Percentiles rank a stretch among this genome's conserved stretches.
phyloP scores from a whole-genome alignment of 106 monocot genomes.

The Dactylorhiza incarnata region DNA sequence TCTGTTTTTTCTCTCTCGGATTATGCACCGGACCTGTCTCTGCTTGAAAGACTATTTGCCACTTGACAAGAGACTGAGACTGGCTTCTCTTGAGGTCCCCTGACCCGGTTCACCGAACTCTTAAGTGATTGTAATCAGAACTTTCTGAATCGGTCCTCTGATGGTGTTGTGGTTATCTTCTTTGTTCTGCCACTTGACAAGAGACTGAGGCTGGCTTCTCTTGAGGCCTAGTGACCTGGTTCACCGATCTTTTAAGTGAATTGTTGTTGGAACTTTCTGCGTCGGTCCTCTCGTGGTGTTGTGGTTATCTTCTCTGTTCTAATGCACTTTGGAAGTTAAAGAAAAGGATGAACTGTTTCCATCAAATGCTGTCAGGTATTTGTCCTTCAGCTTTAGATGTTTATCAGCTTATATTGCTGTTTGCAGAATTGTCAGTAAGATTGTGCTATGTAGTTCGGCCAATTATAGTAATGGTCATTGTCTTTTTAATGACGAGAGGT shows the following conservation, averaged over 20 bases:
- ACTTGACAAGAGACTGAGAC: constrained; percentile 59
- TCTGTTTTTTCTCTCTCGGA: constrained; percentile 28
- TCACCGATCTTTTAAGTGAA: neutral
- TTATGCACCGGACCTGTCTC: constrained; percentile 56
- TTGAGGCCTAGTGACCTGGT: constrained; percentile 9
- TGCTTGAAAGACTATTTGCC: constrained; percentile 56
- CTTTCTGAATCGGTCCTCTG: too few relatives aligned
- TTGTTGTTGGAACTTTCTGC: neutral
- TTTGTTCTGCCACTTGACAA: constrained; percentile 47
- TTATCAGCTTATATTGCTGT: too few relatives aligned
- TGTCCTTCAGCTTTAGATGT: too few relatives aligned
- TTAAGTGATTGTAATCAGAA: too few relatives aligned
- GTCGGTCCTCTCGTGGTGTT: neutral
- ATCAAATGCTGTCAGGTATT: neutral
- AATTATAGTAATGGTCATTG: too few relatives aligned
- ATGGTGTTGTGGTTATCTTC: too few relatives aligned
- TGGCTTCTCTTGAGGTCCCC: constrained; percentile 38
- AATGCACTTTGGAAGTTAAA: neutral
- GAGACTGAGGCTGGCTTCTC: constrained; percentile 59
- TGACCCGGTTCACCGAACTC: neutral
- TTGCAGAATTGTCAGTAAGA: too few relatives aligned
- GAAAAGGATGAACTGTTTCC: neutral
- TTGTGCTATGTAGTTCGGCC: too few relatives aligned
- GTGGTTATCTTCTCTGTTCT: neutral
- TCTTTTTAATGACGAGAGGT: too few relatives aligned